These are phyloP conservation scores for Metschnikowia vanudenii DNA, from an alignment of 805 yeast species.

Conservation along the genomic window DNA sequence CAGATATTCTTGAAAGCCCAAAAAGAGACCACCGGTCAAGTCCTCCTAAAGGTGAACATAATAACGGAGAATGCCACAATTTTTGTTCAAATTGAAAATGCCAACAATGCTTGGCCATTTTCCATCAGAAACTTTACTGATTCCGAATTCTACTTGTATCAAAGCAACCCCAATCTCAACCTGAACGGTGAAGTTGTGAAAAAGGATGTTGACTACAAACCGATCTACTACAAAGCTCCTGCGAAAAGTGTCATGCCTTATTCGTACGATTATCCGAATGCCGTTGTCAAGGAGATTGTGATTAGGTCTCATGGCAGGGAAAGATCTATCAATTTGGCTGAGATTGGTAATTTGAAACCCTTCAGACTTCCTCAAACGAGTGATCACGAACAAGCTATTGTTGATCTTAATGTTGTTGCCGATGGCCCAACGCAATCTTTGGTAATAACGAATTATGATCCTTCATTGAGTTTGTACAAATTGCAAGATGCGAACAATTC, in stretches of 20 bases:
- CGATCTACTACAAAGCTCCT: constrained; percentile 78
- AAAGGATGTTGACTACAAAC: constrained; percentile 60
- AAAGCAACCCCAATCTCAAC: constrained; percentile 70
- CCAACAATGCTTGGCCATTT: constrained; percentile 85
- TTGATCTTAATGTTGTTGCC: constrained; percentile 88
- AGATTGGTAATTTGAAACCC: constrained; percentile 88
- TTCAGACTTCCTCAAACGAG: constrained; percentile 64
- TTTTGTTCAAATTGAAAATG: constrained; percentile 70
- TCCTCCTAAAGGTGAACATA: constrained; percentile 68
- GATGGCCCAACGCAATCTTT: constrained; percentile 94
- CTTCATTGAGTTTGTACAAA: constrained; percentile 73
- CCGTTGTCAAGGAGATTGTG: constrained; percentile 74
- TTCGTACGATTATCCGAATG: constrained; percentile 97
- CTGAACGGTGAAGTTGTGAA: constrained; percentile 58
- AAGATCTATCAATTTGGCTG: constrained; percentile 81
- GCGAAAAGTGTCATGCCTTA: constrained; percentile 95
- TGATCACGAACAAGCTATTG: constrained; percentile 46
- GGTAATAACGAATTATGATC: constrained; percentile 79
- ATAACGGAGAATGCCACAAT: constrained; percentile 79
- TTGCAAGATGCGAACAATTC: constrained; percentile 31
- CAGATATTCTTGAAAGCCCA: constrained; percentile 69
- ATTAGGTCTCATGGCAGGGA: constrained; percentile 70
- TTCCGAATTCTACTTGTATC: constrained; percentile 81
- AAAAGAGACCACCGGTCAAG: constrained; percentile 63
- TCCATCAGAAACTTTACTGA: constrained; percentile 89